Conservation (phyloP, 352 stramenopile genomes). For the Pythium sp. region DNA sequence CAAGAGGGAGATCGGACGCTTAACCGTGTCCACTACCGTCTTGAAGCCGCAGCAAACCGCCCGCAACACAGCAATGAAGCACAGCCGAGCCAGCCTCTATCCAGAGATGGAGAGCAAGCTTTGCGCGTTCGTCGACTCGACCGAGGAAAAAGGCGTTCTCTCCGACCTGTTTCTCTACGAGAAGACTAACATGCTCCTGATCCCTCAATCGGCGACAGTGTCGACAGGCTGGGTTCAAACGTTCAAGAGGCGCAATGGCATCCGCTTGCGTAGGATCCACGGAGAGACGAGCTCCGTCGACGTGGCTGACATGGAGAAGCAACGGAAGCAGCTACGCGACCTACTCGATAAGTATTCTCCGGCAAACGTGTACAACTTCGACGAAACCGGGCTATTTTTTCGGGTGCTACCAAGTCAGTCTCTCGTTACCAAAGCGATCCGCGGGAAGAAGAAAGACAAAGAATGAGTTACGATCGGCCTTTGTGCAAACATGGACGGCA, state of each 20-base stretch:
- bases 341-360: too few relatives aligned
- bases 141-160: background rate
- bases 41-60: background rate
- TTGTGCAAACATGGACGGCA: too few relatives aligned
- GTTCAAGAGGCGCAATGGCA: slow-evolving; percentile 5
- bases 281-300: background rate
- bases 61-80: background rate
- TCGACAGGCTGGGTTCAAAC: background rate
- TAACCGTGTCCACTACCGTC: background rate
- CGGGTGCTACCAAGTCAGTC: too few relatives aligned
- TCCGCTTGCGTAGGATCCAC: background rate
- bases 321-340: too few relatives aligned
- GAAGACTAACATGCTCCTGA: background rate
- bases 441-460: too few relatives aligned
- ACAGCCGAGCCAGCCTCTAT: background rate
- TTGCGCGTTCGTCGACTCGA: background rate
- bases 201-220: background rate
- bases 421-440: too few relatives aligned
- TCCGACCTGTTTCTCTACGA: slow-evolving; percentile 5
- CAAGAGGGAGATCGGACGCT: background rate
- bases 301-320: background rate
- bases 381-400: too few relatives aligned
- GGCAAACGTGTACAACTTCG: too few relatives aligned
- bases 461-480: too few relatives aligned
- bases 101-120: background rate